Evolutionary conservation across 2,329 filamentous ascomycete genomes (phyloP), one percentile per base, ranked within the genome.

Genomic region (Neonectria ditissima): DNA sequence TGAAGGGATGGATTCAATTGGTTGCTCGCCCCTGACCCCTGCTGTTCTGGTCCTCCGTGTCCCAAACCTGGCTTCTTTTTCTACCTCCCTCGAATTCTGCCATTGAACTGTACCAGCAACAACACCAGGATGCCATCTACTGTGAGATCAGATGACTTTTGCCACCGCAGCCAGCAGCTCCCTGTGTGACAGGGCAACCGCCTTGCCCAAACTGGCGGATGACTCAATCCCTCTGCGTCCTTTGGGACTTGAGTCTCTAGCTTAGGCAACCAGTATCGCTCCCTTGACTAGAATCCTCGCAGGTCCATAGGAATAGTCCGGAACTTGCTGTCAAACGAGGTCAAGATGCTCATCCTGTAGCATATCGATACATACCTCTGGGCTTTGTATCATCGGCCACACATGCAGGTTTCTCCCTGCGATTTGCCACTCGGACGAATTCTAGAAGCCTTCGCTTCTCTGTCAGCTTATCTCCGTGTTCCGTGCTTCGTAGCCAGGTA

Each of bases 401-500:
- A 92, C 94, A 6, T 97, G 94, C 82, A 93, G 89, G 76, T 94
- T 92, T 56, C 80, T 98, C 16, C 95, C 94, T 82, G 94, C 94
- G 1, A 97, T 95, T 76, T 92, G 91, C 58, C 85, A 90, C 53
- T 88, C 88, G 51, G 95, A 97, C 68, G 95, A 98, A 73, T 78
- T 97, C 37, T 98, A 95, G 95, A 94, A 96, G 78, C 79, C 89
- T 18, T 79, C 97, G 20, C 97, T 95, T 73, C 84, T 97, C 67
- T 87, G 89, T 94, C 97, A 88, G 93, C 89, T 44, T 58, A 54
- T 43, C 18, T 41, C 16, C 37, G 37, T 41, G 8, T 11, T 56
- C 32, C 56, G 32, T 61, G 43, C 13, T 34, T 26, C n/a, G 14
- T 30, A 13, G 4, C 6, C 24, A 26, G 8, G 41, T 30, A 28